phyloP scores from a whole-genome alignment of 805 yeast genomes.

The Saturnispora diversa region DNA sequence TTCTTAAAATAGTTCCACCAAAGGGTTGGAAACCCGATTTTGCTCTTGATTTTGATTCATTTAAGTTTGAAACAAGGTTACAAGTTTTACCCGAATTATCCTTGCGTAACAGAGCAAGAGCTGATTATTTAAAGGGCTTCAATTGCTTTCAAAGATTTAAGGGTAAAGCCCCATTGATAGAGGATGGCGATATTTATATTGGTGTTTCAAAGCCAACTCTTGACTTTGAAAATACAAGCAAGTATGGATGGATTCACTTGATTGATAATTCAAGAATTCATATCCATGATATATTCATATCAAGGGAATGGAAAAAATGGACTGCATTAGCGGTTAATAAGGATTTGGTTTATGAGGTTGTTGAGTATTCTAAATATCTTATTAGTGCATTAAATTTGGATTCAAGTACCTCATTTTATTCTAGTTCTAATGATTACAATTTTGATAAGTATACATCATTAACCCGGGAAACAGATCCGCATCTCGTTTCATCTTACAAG shows the following conservation, averaged over 20 bases:
- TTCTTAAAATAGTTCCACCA: constrained; percentile 49
- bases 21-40: constrained; percentile 47
- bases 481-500: constrained; percentile 5
- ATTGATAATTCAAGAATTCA: constrained; percentile 21
- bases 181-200: constrained; percentile 11
- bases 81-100: constrained; percentile 61
- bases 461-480: constrained; percentile 6
- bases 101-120: constrained; percentile 51
- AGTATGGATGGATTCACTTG: constrained; percentile 15
- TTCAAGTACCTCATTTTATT: no score
- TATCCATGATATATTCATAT: constrained; percentile 26
- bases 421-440: no score
- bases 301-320: constrained; percentile 14
- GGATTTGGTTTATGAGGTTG: constrained; percentile 14
- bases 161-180: constrained; percentile 12
- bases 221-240: constrained; percentile 6
- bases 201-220: constrained; percentile 11
- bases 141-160: constrained; percentile 48
- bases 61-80: constrained; percentile 60
- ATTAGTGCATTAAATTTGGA: constrained; percentile 16
- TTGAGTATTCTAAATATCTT: constrained; percentile 18
- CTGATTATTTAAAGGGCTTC: constrained; percentile 54
- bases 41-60: constrained; percentile 42
- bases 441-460: constrained; percentile 6
- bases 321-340: constrained; percentile 3